Base-by-base conservation (phyloP, 2,329 filamentous ascomycete species). In the Penicillium sp. region DNA sequence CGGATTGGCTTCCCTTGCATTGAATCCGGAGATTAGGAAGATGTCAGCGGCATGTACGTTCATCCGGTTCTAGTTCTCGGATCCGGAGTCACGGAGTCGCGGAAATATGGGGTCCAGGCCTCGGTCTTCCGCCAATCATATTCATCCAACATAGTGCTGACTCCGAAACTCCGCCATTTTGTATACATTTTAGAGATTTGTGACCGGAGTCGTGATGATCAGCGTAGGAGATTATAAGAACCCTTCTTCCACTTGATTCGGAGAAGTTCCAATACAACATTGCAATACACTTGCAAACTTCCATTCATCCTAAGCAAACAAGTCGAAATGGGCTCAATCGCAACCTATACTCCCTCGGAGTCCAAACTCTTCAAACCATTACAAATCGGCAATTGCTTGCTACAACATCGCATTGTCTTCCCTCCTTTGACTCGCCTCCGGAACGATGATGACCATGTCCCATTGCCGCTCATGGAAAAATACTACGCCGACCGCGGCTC, bases 401-500 rank as follows among this genome's bases (percentile, higher is more conserved):
- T 54, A 42, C 25, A 39, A 7, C 21, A 54, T 21, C 52, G 52
- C 21, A 43, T 54, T 26, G 43, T 37, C 3, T 39, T 54, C 16
- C 21, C 52, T 14, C 52, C 52, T 16, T 19, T 54, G 25, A 54
- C 52, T 4, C 52, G 52, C 14, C 33, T 43, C 25, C 43, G 52
- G 6, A 54, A 47, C 25, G 44, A 54, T 11, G 44, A 54, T 26
- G 29, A 54, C 25, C 52, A 54, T 42, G 52, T 48, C n/a, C 52
- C 52, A 10, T 27, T 54, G 29, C 52, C 52, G n/a, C 44, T 49
- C 1, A 54, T 54, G 52, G 52, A 54, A 33, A 54, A 54, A 26
- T 54, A 54, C 33, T 54, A 54, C 31, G 52, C 52, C 27, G 52
- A 54, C 44, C 52, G 52, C 13, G 52, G 44, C 19, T 54, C 43